Evolutionary conservation across 345 rosid species (phyloP).

Genomic region (Kandelia obovata): DNA sequence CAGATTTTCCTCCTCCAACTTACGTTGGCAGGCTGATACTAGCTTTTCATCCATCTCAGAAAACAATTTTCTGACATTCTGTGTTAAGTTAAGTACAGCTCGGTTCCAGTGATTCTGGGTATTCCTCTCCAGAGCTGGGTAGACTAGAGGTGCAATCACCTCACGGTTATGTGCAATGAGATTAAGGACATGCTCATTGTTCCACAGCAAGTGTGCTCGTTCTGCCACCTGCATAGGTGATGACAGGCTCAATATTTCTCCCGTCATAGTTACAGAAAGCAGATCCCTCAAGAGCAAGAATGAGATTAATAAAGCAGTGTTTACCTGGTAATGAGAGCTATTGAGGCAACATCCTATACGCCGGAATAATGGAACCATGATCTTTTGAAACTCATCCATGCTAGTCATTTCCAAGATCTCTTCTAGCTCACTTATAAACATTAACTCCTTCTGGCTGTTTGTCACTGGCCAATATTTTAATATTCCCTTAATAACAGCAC

Average conservation of each 20-base stretch:
- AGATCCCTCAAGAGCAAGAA: not conserved
- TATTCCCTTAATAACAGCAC: constrained; percentile 55
- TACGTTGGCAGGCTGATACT: constrained; percentile 43
- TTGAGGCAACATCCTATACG: constrained; percentile 64
- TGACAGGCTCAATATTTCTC: constrained; percentile 7
- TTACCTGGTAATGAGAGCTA: constrained; percentile 80
- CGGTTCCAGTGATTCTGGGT: constrained; percentile 69
- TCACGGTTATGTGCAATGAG: constrained; percentile 50
- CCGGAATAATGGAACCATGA: constrained; percentile 59
- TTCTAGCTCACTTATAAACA: constrained; percentile 81
- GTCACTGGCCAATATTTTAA: constrained; percentile 80
- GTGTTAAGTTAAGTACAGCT: constrained; percentile 63
- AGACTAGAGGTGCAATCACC: constrained; percentile 52
- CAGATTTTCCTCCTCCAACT: constrained; percentile 53
- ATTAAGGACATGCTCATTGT: constrained; percentile 59
- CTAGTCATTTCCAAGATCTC: constrained; percentile 68
- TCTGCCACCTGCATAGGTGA: constrained; percentile 61
- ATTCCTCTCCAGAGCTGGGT: constrained; percentile 59
- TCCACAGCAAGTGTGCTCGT: constrained; percentile 74
- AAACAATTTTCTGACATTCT: constrained; percentile 53
- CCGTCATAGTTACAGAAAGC: not conserved
- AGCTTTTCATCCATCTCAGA: constrained; percentile 71
- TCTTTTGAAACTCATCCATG: constrained; percentile 55
- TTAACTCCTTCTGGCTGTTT: constrained; percentile 78
- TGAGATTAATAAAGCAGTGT: not conserved